Evolutionary conservation across 2,329 filamentous ascomycete species (phyloP), one percentile per base, ranked within the genome.

Genomic region (Claviceps arundinis): DNA sequence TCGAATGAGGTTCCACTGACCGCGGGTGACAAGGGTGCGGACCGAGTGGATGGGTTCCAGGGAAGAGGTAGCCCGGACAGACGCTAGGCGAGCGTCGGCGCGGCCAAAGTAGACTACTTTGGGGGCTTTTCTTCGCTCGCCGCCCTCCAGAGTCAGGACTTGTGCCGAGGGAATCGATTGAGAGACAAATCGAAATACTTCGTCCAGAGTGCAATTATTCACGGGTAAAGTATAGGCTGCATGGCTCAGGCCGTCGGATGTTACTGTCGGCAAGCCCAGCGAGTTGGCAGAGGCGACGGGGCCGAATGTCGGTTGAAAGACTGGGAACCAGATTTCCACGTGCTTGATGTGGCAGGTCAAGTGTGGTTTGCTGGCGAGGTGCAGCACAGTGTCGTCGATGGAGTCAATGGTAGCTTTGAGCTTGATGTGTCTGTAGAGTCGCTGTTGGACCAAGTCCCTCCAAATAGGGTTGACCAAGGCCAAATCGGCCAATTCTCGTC

Each of bases 291-390:
- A 57, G 4, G 70, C 66, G 42, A 69, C 60, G 5, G 73, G 67
- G 9, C 70, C 67, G 53, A 73, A 71, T 13, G 74, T 76, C 19
- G 77, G 78, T 57, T 82, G 76, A 59, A 85, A 89, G 42, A 88
- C 84, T 3, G 85, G 85, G 56, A 89, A 85, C 84, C 85, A 89
- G 43, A 88, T 74, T 65, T 89, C 85, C 54, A 88, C 76, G 60
- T 89, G 85, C 57, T 81, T 82, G 54, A 89, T 80, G 58, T 87
- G 80, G 8, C 67, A 59, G 19, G 77, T 74, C 5, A 89, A 74
- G 59, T 85, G 78, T 30, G 74, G 70, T 54, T 81, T 74, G 9
- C 66, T 57, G 16, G 68, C 64, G 57, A 89, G 85, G 71, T 84
- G 87, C 37, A 68, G 56, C 56, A 77, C 71, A 6, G 83, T 78